A percentile compares a stretch with the other conserved stretches of the same genome.
Evolutionary conservation across 495 filamentous ascomycete genomes (phyloP).

Genomic region (Halenospora varia): DNA sequence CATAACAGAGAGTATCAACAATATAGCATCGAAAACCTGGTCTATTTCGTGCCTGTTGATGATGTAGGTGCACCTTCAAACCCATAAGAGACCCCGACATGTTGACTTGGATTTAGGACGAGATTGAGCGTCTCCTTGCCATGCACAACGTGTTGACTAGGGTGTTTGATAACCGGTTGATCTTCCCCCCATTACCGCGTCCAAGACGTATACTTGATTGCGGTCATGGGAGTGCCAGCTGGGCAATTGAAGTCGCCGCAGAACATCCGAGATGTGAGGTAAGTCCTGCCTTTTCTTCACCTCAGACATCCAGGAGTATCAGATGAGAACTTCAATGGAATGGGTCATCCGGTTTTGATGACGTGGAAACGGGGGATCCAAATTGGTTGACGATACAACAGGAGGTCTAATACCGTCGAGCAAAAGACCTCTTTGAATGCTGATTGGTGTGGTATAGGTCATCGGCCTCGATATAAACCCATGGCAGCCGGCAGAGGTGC

Average conservation of each 20-base stretch:
- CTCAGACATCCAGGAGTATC: not conserved
- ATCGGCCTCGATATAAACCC: constrained; percentile 78
- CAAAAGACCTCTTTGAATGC: too few relatives aligned
- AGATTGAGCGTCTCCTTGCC: constrained; percentile 68
- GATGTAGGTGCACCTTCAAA: too few relatives aligned
- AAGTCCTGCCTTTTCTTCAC: not conserved
- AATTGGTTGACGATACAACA: too few relatives aligned
- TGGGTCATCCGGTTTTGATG: too few relatives aligned
- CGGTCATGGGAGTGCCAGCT: constrained; percentile 64
- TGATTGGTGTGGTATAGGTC: constrained; percentile 49
- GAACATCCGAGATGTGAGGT: constrained; percentile 73
- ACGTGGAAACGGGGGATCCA: too few relatives aligned
- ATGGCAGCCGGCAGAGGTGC: constrained; percentile 62
- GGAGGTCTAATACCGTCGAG: too few relatives aligned
- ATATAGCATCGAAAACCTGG: constrained; percentile 65
- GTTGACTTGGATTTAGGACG: constrained; percentile 53
- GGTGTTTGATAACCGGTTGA: constrained; percentile 70
- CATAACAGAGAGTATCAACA: constrained; percentile 70
- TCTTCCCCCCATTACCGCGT: constrained; percentile 70
- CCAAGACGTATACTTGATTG: constrained; percentile 72
- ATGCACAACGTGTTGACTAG: constrained; percentile 68
- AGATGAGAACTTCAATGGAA: too few relatives aligned
- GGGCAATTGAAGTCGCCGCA: constrained; percentile 59
- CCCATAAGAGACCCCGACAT: constrained; percentile 13
- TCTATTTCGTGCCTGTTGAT: constrained; percentile 80